These are phyloP conservation scores for Diaporthe eres DNA, from an alignment of 2,329 filamentous ascomycete species.

Conservation along the genomic window DNA sequence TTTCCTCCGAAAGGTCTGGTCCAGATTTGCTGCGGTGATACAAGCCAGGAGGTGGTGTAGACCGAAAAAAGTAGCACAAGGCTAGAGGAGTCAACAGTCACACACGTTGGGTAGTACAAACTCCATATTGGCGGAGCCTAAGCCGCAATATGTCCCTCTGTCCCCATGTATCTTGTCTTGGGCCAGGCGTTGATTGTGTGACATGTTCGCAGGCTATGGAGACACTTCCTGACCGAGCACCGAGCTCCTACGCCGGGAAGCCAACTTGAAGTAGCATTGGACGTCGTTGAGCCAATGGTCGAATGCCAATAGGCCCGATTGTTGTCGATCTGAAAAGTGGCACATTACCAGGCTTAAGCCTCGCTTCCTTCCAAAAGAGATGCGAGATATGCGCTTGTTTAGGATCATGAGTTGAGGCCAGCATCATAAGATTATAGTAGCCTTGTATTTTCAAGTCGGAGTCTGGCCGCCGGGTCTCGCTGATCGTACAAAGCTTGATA, in stretches of 20 bases:
- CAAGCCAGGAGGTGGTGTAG: not conserved
- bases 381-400: slow-evolving; percentile 15
- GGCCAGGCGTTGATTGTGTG: not conserved
- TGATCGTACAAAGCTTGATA: no score
- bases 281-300: no score
- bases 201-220: not conserved
- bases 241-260: not conserved
- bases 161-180: not conserved
- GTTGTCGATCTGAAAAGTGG: no score
- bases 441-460: not conserved
- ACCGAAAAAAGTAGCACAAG: not conserved
- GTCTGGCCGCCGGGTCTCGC: no score
- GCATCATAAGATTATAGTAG: no score
- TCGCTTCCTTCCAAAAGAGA: not conserved
- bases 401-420: not conserved
- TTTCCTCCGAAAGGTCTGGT: not conserved
- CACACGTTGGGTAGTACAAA: not conserved
- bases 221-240: no score
- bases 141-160: no score
- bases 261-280: not conserved
- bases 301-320: not conserved
- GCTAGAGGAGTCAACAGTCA: not conserved
- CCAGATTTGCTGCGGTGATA: not conserved
- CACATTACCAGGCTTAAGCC: not conserved
- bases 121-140: not conserved